phyloP scores from a whole-genome alignment of 2,329 filamentous ascomycete genomes.

The Exophiala oligosperma region DNA sequence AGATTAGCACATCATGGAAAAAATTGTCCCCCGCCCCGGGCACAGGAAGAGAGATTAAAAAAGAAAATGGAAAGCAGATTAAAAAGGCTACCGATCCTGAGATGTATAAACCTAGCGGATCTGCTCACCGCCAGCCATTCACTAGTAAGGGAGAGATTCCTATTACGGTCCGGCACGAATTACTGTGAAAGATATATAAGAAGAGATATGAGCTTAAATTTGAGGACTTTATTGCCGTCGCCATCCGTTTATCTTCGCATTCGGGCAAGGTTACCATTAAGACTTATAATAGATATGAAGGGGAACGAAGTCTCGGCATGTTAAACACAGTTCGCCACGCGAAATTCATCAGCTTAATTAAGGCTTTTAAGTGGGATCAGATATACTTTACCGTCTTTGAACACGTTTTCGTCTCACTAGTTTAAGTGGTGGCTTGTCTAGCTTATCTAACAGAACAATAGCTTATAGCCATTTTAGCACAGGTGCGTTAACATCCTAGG shows the following conservation, averaged over 20 bases:
- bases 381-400: constrained; percentile 16
- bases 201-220: constrained; percentile 28
- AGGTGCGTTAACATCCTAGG: constrained; percentile 21
- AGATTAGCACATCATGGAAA: background rate
- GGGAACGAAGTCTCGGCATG: constrained; percentile 12
- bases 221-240: constrained; percentile 21
- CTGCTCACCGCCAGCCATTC: background rate
- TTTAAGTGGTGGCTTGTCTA: constrained; percentile 23
- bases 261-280: constrained; percentile 18
- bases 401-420: constrained; percentile 22
- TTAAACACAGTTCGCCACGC: constrained; percentile 13
- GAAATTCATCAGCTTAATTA: constrained; percentile 12
- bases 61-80: background rate
- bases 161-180: constrained; percentile 13
- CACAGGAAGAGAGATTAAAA: background rate
- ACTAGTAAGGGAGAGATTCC: background rate
- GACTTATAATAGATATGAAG: constrained; percentile 7
- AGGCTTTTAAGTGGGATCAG: constrained; percentile 18
- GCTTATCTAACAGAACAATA: constrained; percentile 23
- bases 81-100: background rate
- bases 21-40: background rate
- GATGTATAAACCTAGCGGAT: background rate
- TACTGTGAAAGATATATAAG: constrained; percentile 29
- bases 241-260: constrained; percentile 2
- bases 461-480: constrained; percentile 26